phyloP scores from a whole-genome alignment of 164 flowering plant genomes.

The Kalanchoe fedtschenkoi region DNA sequence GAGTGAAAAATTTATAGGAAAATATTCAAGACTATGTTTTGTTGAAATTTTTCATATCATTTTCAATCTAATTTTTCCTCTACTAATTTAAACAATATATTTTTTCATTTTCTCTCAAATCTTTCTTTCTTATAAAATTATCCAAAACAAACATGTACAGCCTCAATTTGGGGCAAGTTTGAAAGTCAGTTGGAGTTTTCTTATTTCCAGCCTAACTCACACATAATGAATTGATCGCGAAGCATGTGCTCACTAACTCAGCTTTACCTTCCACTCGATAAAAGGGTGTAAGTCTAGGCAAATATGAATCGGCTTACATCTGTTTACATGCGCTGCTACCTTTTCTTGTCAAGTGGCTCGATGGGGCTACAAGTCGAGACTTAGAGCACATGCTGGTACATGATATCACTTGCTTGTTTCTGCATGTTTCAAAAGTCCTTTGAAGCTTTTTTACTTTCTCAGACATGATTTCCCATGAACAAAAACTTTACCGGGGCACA shows the following conservation, averaged over 20 bases:
- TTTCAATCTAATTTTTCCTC: too few relatives aligned
- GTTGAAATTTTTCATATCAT: too few relatives aligned
- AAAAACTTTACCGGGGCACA: background rate
- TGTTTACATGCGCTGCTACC: background rate
- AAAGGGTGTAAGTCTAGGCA: background rate
- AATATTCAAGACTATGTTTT: too few relatives aligned
- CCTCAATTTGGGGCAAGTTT: background rate
- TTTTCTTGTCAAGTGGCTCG: background rate
- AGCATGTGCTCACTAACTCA: background rate
- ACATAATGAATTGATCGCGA: background rate
- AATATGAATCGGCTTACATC: background rate
- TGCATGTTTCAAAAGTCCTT: background rate
- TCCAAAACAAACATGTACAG: too few relatives aligned
- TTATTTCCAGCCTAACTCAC: background rate
- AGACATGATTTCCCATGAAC: background rate
- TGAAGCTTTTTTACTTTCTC: background rate
- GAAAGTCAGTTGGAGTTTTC: background rate
- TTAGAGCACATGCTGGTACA: background rate
- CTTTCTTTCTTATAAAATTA: too few relatives aligned
- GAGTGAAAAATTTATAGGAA: too few relatives aligned
- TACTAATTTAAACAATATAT: too few relatives aligned
- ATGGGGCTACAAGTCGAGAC: background rate
- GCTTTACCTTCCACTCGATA: slow-evolving; percentile 2
- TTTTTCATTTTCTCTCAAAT: too few relatives aligned
- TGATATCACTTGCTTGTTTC: background rate